Base-by-base conservation (phyloP, 306 rosid species). In the Pyrus bretschneideri region DNA sequence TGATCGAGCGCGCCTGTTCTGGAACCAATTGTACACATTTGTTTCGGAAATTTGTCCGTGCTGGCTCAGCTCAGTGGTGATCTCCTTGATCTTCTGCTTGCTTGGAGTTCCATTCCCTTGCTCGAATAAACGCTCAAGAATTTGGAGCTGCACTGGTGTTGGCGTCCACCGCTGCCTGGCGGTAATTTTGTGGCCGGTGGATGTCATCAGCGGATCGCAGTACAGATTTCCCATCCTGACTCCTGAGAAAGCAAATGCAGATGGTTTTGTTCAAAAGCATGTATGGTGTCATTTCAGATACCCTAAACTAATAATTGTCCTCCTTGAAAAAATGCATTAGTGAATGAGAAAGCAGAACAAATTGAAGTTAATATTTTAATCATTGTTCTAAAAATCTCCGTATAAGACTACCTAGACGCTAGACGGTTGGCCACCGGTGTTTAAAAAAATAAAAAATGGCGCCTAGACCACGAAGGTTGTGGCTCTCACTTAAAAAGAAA, bases 81-180 rank as follows among this genome's bases (percentile, higher is more conserved):
- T 92, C 60, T 95, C 99, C 76, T 90, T 95, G 85, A 95, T 95
- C 81, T 89, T 95, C 60, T 92, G 97, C 86, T 95, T 95, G 88
- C 84, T 95, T 44, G 99, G 99, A 82, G 99, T 89, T 76, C 97
- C 97, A 45, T 83, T 92, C 22, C 99, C 99, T 52, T 89, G 91
- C 54, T 95, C 96, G 44, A 95, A 95, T 42, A 92, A 81, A 14
- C 93, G 89, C 85, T 95, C 99, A 63, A 95, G 91, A 84, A 92
- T 92, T 81, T 92, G 93, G 54, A 95, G 97, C 81, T 95, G 99
- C 81, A 89, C 71, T 0, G 93, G 90, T 6, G 97, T 89, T 35
- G 99, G 99, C 74, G 93, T 95, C 99, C 99, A 95, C n/a, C 99
- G 83, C 78, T 95, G 99, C 72, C 99, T 88, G 7, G 99, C 91